Evolutionary conservation across 2,329 filamentous ascomycete genomes (phyloP), one percentile per base, ranked within the genome.

Genomic region (Penicillium griseofulvum): DNA sequence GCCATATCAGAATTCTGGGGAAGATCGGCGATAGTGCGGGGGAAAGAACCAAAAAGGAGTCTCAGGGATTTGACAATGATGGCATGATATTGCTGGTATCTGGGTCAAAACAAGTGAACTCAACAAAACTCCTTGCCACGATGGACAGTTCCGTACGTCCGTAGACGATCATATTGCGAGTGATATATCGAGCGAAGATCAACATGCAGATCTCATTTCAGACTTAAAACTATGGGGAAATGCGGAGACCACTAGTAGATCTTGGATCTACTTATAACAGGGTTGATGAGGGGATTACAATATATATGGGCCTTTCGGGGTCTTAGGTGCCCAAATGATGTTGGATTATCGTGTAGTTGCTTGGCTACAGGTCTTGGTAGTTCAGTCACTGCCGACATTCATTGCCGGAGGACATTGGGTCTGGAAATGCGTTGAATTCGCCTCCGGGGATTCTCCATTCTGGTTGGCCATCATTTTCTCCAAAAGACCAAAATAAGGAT

Each of bases 151-250:
- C 46, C 52, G 11, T 44, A 8, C 39, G 46, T 44, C 52, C 46
- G 51, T 48, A 42, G 36, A 48, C 22, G 22, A 42, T 36, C 44
- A 29, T 22, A 16, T 26, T 19, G 24, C 1, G 34, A 24, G 17
- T 14, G 43, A 54, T 44, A 22, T 9, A 43, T 44, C 2, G 11
- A 49, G 52, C n/a, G 16, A 54, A 38, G 52, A 51, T 54, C 52
- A 28, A 26, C 46, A 17, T 6, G 44, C 33, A 54, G 24, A 44
- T 33, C 19, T 42, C 22, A 29, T n/a, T 24, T 16, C 10, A 24
- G 5, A 19, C 38, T 22, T 26, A 9, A 38, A 44, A 29, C 11
- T 34, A 43, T 37, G 46, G 39, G 46, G 46, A 38, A 51, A 39
- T 50, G 46, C 19, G 46, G 52, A 54, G 52, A 39, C 38, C 34